Evolutionary conservation across 306 rosid species (phyloP).

Genomic region (Fragaria nilgerrensis): DNA sequence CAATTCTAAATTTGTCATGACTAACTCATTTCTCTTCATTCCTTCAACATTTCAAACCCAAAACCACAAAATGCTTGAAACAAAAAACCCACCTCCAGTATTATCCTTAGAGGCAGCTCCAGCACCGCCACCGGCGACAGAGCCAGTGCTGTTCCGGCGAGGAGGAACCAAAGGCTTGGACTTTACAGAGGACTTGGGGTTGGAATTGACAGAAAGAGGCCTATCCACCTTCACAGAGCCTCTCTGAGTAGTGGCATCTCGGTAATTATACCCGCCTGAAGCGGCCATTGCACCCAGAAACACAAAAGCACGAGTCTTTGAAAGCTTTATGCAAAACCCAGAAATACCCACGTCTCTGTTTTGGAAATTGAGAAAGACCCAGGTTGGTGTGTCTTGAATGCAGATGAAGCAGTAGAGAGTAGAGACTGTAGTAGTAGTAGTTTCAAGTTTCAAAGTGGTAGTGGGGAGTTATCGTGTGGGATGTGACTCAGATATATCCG

Average conservation of each 20-base stretch:
- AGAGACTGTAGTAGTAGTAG: background rate
- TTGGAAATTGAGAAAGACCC: constrained; percentile 21
- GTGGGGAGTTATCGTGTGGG: constrained; percentile 43
- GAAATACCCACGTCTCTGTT: constrained; percentile 12
- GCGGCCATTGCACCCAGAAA: constrained; percentile 57
- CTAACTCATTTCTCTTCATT: constrained; percentile 2
- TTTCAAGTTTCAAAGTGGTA: constrained; percentile 10
- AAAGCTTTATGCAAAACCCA: constrained; percentile 1
- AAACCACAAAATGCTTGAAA: constrained; percentile 1
- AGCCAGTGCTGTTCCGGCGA: constrained; percentile 75
- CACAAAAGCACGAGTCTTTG: background rate
- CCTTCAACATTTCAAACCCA: background rate
- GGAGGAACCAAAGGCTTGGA: constrained; percentile 59
- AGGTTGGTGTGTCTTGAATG: background rate
- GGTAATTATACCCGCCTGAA: constrained; percentile 43
- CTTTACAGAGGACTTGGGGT: constrained; percentile 53
- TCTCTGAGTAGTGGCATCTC: constrained; percentile 52
- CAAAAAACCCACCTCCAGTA: constrained; percentile 53
- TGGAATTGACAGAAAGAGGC: constrained; percentile 47
- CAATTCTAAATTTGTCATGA: background rate
- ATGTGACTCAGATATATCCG: constrained; percentile 50
- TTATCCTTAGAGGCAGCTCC: constrained; percentile 54
- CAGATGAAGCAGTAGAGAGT: background rate
- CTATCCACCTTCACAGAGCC: constrained; percentile 56
- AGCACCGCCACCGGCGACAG: constrained; percentile 27